Evolutionary conservation across 2,329 filamentous ascomycete species (phyloP).

Genomic region (Xylariaceae sp.): DNA sequence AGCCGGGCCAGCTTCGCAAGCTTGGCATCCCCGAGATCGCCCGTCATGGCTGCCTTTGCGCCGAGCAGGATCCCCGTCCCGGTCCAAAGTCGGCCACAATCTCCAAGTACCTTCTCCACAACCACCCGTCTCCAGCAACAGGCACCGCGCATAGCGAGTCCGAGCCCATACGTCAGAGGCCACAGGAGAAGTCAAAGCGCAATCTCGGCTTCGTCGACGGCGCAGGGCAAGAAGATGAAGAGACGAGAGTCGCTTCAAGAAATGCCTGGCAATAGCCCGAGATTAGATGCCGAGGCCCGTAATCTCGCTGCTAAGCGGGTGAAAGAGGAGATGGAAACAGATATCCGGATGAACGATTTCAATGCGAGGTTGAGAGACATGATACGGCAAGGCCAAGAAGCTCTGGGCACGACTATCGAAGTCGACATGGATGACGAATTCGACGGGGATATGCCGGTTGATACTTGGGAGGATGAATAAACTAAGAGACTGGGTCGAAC

Average conservation of each 20-base stretch:
- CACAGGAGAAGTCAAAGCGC: conserved; percentile 46
- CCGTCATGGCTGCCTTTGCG: conserved; percentile 24
- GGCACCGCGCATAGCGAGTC: conserved; percentile 27
- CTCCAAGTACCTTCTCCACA: conserved; percentile 21
- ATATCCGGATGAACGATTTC: conserved; percentile 74
- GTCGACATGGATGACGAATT: conserved; percentile 45
- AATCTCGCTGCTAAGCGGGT: conserved; percentile 67
- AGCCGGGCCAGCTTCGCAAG: conserved; percentile 29
- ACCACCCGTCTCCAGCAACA: conserved; percentile 19
- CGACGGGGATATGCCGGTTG: conserved; percentile 19
- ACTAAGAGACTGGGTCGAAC: background rate
- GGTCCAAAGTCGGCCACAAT: conserved; percentile 23
- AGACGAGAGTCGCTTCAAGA: conserved; percentile 22
- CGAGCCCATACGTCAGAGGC: conserved; percentile 22
- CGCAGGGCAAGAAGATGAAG: conserved; percentile 20
- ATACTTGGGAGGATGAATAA: conserved; percentile 38
- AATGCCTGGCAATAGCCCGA: conserved; percentile 41
- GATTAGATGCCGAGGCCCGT: conserved; percentile 63
- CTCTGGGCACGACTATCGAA: conserved; percentile 70
- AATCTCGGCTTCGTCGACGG: conserved; percentile 38
- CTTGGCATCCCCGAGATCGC: conserved; percentile 47
- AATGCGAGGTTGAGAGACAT: conserved; percentile 77
- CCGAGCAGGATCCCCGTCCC: conserved; percentile 45
- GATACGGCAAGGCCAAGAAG: conserved; percentile 85
- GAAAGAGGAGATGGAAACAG: conserved; percentile 71